These are phyloP conservation scores for Quercus tomentella DNA, from an alignment of 331 rosid genomes.

Conservation along the genomic window DNA sequence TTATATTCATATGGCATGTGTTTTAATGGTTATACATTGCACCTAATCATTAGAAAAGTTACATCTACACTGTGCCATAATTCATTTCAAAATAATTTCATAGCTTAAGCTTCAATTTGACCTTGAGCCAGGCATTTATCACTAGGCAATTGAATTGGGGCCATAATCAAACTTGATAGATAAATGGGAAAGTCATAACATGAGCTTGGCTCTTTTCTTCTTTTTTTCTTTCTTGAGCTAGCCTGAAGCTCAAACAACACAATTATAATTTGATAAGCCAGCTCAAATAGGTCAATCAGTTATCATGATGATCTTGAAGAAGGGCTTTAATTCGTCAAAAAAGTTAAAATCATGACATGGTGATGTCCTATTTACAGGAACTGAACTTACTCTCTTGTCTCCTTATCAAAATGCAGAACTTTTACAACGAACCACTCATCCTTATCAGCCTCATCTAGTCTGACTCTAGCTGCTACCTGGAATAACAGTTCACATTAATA, in stretches of 20 bases:
- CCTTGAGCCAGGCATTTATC: background rate
- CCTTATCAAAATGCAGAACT: constrained; percentile 94
- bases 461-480: constrained; percentile 97
- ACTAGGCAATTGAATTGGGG: background rate
- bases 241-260: background rate
- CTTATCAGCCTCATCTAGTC: constrained; percentile 78
- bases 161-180: background rate
- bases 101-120: background rate
- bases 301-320: background rate
- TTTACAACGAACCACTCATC: constrained; percentile 96
- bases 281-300: background rate
- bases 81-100: background rate
- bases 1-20: background rate
- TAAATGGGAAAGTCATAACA: background rate
- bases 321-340: background rate
- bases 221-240: background rate
- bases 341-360: constrained; percentile 1
- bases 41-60: background rate
- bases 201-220: background rate
- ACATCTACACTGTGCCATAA: background rate
- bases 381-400: constrained; percentile 75
- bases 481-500: constrained; percentile 20
- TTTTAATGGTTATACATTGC: background rate
- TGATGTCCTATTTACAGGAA: background rate
- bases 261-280: background rate